Conservation (phyloP, 2,329 filamentous ascomycete species). For the Calonectria hawksworthii region DNA sequence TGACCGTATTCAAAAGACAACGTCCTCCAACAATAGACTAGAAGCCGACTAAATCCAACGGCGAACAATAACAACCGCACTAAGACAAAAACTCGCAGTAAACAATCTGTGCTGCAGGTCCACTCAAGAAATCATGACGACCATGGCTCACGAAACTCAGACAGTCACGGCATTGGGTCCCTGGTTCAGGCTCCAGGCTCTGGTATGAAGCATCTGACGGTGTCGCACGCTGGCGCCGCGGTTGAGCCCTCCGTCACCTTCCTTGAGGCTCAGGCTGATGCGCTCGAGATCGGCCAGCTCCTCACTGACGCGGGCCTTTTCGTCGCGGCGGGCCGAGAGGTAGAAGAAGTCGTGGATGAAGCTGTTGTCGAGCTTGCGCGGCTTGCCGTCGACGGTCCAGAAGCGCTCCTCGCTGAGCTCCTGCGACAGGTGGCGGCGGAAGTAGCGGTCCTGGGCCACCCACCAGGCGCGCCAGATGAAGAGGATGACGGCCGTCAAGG, state of each 20-base stretch:
- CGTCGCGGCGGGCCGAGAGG: conserved; percentile 53
- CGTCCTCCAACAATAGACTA: background rate
- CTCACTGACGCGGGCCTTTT: conserved; percentile 33
- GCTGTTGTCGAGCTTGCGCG: conserved; percentile 57
- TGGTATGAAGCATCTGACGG: conserved; percentile 40
- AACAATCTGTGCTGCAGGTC: background rate
- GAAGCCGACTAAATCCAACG: background rate
- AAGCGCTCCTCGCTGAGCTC: conserved; percentile 64
- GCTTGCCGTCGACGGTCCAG: conserved; percentile 61
- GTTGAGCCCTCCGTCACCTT: background rate
- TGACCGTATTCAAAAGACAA: background rate
- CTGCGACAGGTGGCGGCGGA: conserved; percentile 59
- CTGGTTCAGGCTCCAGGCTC: conserved; percentile 42
- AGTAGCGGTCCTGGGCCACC: conserved; percentile 62
- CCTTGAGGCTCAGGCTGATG: conserved; percentile 36
- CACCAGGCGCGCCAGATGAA: conserved; percentile 61
- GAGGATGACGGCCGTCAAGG: conserved; percentile 59
- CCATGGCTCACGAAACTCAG: background rate
- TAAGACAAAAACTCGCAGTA: background rate
- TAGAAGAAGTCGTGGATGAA: conserved; percentile 61
- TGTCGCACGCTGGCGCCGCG: conserved; percentile 36
- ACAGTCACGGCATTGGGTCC: conserved; percentile 27
- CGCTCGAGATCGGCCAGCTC: conserved; percentile 38
- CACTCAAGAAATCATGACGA: background rate
- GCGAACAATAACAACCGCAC: background rate